These are phyloP conservation scores for Aspergillus ellipticus DNA, from an alignment of 495 filamentous ascomycete genomes.

Conservation along the genomic window DNA sequence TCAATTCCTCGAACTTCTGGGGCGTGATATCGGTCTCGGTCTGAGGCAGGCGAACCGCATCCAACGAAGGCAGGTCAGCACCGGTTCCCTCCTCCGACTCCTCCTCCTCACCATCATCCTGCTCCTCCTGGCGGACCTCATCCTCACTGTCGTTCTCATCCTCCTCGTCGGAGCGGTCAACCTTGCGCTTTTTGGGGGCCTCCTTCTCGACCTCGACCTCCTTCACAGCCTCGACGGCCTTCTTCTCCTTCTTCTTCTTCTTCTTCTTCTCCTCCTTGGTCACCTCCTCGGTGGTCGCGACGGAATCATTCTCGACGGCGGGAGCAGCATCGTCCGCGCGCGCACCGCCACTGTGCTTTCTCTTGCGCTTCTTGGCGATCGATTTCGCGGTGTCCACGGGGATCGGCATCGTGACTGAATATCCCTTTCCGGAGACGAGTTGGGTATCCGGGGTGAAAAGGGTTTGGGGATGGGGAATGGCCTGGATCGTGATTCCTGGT, in stretches of 20 bases:
- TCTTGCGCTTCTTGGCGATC: conserved; percentile 66
- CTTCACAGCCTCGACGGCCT: conserved; percentile 14
- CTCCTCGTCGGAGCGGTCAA: conserved; percentile 29
- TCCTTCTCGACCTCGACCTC: conserved; percentile 15
- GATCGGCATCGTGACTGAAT: conserved; percentile 27
- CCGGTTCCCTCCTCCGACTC: conserved; percentile 18
- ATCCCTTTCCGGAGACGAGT: not conserved
- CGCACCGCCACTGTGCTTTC: conserved; percentile 41
- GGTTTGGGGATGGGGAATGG: not conserved
- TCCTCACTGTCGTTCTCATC: conserved; percentile 31
- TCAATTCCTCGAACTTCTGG: conserved; percentile 72
- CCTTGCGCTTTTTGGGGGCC: conserved; percentile 36
- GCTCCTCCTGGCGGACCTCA: conserved; percentile 24
- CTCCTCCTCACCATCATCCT: conserved; percentile 22
- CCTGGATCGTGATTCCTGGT: conserved; percentile 8
- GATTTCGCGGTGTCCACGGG: conserved; percentile 51
- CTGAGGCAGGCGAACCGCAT: conserved; percentile 53
- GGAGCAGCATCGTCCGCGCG: conserved; percentile 11
- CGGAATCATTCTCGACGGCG: conserved; percentile 12
- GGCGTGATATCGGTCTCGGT: conserved; percentile 50
- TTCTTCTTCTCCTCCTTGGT: conserved; percentile 28
- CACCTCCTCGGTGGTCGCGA: conserved; percentile 25
- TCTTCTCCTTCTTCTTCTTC: conserved; percentile 13
- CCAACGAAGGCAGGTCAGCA: conserved; percentile 47
- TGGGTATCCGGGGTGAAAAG: no score